phyloP scores from a whole-genome alignment of 2,329 filamentous ascomycete species.

The Exophiala viscosa region DNA sequence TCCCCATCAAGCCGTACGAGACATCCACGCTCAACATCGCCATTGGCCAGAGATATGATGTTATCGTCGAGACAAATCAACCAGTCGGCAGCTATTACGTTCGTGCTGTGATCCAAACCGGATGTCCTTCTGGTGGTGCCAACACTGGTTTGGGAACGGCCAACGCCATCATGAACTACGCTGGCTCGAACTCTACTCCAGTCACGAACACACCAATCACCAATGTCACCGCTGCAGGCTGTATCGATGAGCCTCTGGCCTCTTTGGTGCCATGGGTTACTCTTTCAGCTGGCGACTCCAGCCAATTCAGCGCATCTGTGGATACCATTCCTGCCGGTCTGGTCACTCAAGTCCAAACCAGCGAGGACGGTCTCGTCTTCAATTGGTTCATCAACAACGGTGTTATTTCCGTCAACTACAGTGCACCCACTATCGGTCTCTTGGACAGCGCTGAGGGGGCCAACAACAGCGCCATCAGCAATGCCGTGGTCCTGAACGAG shows the following conservation, averaged over 20 bases:
- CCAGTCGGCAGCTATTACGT: slow-evolving; percentile 22
- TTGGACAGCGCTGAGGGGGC: slow-evolving; percentile 6
- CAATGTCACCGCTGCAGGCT: slow-evolving; percentile 25
- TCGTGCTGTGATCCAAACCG: slow-evolving; percentile 26
- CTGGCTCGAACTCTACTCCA: slow-evolving; percentile 22
- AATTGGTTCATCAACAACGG: slow-evolving; percentile 37
- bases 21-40: slow-evolving; percentile 38
- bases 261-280: slow-evolving; percentile 29
- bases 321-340: slow-evolving; percentile 25
- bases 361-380: slow-evolving; percentile 29
- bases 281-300: slow-evolving; percentile 23
- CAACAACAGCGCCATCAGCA: slow-evolving; percentile 18
- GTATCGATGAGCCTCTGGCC: slow-evolving; percentile 30
- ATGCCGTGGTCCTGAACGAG: slow-evolving; percentile 20
- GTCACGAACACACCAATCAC: slow-evolving; percentile 18
- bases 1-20: slow-evolving; percentile 24
- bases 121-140: slow-evolving; percentile 22
- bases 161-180: slow-evolving; percentile 30
- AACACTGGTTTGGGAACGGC: slow-evolving; percentile 24
- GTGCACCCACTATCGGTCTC: slow-evolving; percentile 31
- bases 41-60: slow-evolving; percentile 45
- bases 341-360: slow-evolving; percentile 24
- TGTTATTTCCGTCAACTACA: slow-evolving; percentile 34
- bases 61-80: slow-evolving; percentile 29
- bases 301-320: slow-evolving; percentile 29